Percentiles rank a stretch among this genome's conserved stretches.
These are phyloP conservation scores for Tolypocladium pustulatum DNA, from an alignment of 2,329 filamentous ascomycete species.

Conservation along the genomic window DNA sequence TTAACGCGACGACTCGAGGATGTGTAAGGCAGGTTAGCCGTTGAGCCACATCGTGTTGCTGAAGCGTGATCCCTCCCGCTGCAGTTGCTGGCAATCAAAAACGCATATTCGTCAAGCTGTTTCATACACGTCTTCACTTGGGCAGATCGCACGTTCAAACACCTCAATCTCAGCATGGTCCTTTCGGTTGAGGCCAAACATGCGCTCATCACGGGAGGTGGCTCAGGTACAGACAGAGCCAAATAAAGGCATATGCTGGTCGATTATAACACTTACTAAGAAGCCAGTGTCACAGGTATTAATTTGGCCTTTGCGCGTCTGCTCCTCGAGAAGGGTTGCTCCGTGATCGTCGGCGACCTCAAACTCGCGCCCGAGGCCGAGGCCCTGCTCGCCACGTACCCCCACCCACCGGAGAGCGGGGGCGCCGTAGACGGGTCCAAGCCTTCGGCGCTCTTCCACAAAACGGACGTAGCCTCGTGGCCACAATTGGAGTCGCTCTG, in stretches of 20 bases:
- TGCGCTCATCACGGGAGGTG: constrained; percentile 22
- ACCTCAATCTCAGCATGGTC: constrained; percentile 3
- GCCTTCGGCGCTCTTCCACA: constrained; percentile 21
- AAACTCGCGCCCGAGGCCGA: constrained; percentile 22
- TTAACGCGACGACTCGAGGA: background rate
- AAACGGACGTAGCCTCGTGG: constrained; percentile 26
- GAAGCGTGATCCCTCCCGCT: background rate
- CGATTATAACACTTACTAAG: background rate
- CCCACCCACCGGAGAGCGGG: constrained; percentile 8
- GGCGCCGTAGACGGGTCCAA: constrained; percentile 1
- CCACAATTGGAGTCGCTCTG: constrained; percentile 20
- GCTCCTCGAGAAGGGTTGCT: constrained; percentile 23
- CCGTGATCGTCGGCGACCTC: constrained; percentile 26
- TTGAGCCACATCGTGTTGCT: background rate
- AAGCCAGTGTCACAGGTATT: constrained; percentile 16
- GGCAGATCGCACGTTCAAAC: background rate
- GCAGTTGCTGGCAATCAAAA: background rate
- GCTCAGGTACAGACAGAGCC: constrained; percentile 8
- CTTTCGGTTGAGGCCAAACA: constrained; percentile 15
- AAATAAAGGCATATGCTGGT: background rate
- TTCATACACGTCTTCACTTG: background rate
- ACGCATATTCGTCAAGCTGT: background rate
- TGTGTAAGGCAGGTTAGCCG: background rate
- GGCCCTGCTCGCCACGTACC: constrained; percentile 18
- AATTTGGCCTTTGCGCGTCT: constrained; percentile 22